A percentile compares a stretch with the other conserved stretches of the same genome.
Evolutionary conservation across 1,284 basidiomycete species (phyloP).

Genomic region (Fomes fomentarius): DNA sequence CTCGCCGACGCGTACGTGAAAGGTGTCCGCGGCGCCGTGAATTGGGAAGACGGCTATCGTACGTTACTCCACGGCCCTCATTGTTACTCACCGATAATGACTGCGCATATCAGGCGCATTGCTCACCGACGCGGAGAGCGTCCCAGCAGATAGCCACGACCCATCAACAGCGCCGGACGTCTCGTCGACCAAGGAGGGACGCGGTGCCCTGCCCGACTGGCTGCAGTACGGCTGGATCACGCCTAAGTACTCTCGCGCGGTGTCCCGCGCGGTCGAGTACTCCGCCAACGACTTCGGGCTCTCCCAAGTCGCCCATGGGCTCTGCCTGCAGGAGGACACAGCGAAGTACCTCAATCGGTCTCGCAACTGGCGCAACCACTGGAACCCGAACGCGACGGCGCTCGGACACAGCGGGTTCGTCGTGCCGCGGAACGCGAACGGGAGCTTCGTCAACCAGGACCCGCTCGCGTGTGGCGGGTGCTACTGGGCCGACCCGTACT

Average conservation of each 20-base stretch:
- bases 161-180: background rate
- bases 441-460: background rate
- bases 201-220: background rate
- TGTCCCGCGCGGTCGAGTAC: background rate
- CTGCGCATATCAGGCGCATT: too few relatives aligned
- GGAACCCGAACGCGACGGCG: background rate
- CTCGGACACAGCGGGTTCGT: background rate
- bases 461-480: background rate
- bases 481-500: background rate
- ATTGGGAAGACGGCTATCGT: too few relatives aligned
- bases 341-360: background rate
- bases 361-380: background rate
- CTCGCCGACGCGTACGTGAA: background rate
- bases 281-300: background rate
- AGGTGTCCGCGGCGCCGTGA: too few relatives aligned
- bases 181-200: background rate
- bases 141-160: background rate
- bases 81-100: too few relatives aligned
- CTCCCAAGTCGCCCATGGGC: background rate
- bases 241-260: background rate
- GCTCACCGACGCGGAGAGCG: background rate
- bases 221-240: background rate
- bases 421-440: background rate
- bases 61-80: too few relatives aligned
- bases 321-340: background rate